Evolutionary conservation across 345 rosid species (phyloP).

Genomic region (Viola odorata): DNA sequence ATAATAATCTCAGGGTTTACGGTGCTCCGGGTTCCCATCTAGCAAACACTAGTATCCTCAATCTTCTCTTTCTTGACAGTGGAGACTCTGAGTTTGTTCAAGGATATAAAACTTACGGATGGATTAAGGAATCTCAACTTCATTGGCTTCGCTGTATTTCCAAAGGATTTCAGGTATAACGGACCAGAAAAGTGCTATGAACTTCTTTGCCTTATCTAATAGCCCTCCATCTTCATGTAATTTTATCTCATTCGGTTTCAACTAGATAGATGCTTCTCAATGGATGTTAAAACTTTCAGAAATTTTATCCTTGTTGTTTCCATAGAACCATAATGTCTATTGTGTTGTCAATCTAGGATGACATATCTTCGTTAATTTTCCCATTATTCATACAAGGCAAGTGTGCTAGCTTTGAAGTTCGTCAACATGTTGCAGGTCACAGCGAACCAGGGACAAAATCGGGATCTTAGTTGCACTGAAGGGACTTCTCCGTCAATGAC

Average conservation of each 20-base stretch:
- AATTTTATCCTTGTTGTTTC: not conserved
- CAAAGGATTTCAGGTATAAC: slow-evolving; percentile 38
- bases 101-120: slow-evolving; percentile 74
- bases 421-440: slow-evolving; percentile 37
- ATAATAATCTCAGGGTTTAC: slow-evolving; percentile 49
- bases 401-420: slow-evolving; percentile 27
- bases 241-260: not conserved
- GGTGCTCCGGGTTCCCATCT: slow-evolving; percentile 76
- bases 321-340: not conserved
- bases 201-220: too few species aligned
- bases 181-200: not conserved
- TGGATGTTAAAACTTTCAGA: too few species aligned
- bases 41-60: slow-evolving; percentile 65
- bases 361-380: not conserved
- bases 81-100: slow-evolving; percentile 64
- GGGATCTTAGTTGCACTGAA: slow-evolving; percentile 3
- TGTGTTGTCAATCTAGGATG: not conserved
- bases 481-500: slow-evolving; percentile 9
- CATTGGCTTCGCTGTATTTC: slow-evolving; percentile 58
- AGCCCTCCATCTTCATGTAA: not conserved
- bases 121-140: slow-evolving; percentile 87
- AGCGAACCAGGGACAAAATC: slow-evolving; percentile 39
- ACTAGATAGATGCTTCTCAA: not conserved
- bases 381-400: slow-evolving; percentile 10
- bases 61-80: slow-evolving; percentile 82